Percentiles rank a stretch among this genome's conserved stretches.
Conservation (phyloP, 331 rosid species). For the Quercus phellos region DNA sequence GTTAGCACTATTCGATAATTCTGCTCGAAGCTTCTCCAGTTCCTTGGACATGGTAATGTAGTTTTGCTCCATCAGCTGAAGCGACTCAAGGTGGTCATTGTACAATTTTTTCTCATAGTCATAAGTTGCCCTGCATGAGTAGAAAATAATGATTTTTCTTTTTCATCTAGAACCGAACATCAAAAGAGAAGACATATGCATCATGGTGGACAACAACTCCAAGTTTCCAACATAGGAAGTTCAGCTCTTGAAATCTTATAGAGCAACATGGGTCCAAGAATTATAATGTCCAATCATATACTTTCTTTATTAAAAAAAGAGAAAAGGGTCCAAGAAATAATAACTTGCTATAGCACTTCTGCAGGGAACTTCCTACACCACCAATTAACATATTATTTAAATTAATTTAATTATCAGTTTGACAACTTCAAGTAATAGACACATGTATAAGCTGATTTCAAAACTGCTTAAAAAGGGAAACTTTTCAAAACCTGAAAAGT, state of each 20-base stretch:
- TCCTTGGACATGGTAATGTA: slow-evolving; percentile 88
- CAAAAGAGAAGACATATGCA: background rate
- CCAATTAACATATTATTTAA: too few species aligned
- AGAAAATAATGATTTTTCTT: background rate
- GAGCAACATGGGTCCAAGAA: background rate
- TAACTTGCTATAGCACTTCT: background rate
- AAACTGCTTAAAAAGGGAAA: background rate
- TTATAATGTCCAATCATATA: background rate
- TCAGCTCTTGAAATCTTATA: background rate
- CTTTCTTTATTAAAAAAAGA: too few species aligned
- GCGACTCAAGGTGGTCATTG: slow-evolving; percentile 92
- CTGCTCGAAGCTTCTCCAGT: slow-evolving; percentile 91
- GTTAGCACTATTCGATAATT: slow-evolving; percentile 57
- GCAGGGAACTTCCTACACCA: too few species aligned
- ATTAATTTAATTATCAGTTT: background rate
- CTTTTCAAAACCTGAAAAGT: background rate
- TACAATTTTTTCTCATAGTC: slow-evolving; percentile 90
- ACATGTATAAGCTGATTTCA: background rate
- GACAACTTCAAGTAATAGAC: background rate
- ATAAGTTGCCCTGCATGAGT: slow-evolving; percentile 69
- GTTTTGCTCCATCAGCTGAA: slow-evolving; percentile 93
- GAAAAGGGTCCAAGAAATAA: background rate
- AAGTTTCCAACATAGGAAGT: background rate
- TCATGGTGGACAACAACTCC: background rate
- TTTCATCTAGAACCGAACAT: background rate